These are phyloP conservation scores for Spongispora temasekensis DNA, from an alignment of 1,284 basidiomycete species.

Conservation along the genomic window DNA sequence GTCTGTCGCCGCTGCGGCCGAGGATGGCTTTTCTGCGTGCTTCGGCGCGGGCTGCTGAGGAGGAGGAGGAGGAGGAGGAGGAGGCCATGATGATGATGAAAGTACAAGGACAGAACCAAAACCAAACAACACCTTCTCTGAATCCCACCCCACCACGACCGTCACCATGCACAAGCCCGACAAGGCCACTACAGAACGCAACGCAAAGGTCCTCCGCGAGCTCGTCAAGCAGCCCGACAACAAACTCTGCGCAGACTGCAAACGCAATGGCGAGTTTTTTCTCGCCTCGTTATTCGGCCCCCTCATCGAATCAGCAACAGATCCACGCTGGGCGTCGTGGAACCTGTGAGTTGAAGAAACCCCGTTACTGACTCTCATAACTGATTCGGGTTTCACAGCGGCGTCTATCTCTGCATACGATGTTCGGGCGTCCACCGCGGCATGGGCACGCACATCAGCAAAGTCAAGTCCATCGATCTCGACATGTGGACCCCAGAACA, in stretches of 20 bases:
- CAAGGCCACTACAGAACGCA: slow-evolving; percentile 79
- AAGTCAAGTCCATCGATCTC: slow-evolving; percentile 90
- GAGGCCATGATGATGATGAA: too few relatives aligned
- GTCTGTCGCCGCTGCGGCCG: slow-evolving; percentile 61
- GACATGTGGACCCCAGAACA: slow-evolving; percentile 98
- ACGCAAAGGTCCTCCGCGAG: slow-evolving; percentile 78
- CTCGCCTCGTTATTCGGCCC: neutral
- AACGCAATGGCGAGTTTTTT: slow-evolving; percentile 74
- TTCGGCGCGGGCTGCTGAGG: slow-evolving; percentile 63
- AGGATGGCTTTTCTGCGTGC: slow-evolving; percentile 76
- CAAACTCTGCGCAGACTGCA: slow-evolving; percentile 93
- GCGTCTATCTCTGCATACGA: slow-evolving; percentile 93
- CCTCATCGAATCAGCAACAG: slow-evolving; percentile 43
- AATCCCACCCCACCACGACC: too few relatives aligned
- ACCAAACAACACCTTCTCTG: too few relatives aligned
- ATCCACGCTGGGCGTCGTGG: slow-evolving; percentile 98
- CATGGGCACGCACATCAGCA: slow-evolving; percentile 98
- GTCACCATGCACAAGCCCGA: slow-evolving; percentile 70
- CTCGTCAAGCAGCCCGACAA: slow-evolving; percentile 89
- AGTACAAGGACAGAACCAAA: too few relatives aligned
- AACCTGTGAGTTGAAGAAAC: slow-evolving; percentile 92
- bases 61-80: slow-evolving; percentile 10
- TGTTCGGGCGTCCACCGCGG: slow-evolving; percentile 98
- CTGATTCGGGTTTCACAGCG: slow-evolving; percentile 63
- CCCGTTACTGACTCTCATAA: too few relatives aligned